phyloP scores from a whole-genome alignment of 305 asterid species.

The Lippia alba region DNA sequence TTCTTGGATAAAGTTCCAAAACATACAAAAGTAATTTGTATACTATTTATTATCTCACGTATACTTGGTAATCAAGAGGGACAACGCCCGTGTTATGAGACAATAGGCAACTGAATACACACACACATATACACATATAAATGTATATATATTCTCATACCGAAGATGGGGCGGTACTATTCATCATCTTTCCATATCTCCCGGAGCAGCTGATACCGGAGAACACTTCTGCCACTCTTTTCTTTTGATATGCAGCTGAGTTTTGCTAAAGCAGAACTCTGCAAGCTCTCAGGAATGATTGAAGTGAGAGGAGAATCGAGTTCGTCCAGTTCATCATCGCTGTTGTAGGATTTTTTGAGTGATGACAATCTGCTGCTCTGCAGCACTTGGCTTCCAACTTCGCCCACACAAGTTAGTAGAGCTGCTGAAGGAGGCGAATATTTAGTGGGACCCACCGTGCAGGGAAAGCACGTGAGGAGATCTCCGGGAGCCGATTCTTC shows the following conservation, averaged over 20 bases:
- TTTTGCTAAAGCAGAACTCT: constrained; percentile 59
- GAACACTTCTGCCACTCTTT: constrained; percentile 62
- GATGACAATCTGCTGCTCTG: constrained; percentile 58
- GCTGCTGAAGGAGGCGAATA: constrained; percentile 79
- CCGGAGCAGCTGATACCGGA: constrained; percentile 70
- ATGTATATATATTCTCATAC: constrained; percentile 3
- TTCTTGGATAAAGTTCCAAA: background rate
- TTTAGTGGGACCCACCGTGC: constrained; percentile 56
- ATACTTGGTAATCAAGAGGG: background rate
- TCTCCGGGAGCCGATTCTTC: constrained; percentile 44
- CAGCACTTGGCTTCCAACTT: constrained; percentile 61
- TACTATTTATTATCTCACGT: constrained; percentile 7
- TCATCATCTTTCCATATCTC: constrained; percentile 70
- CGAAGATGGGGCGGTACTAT: constrained; percentile 25
- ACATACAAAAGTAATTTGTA: constrained; percentile 15
- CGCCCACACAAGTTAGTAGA: constrained; percentile 60
- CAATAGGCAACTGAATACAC: constrained; percentile 21
- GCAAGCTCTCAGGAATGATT: constrained; percentile 56
- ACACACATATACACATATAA: background rate
- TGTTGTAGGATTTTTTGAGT: constrained; percentile 69
- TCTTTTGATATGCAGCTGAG: constrained; percentile 53
- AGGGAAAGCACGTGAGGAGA: constrained; percentile 58
- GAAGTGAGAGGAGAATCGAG: constrained; percentile 79
- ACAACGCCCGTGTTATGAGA: too few species aligned
- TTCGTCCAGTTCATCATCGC: constrained; percentile 91